These are phyloP conservation scores for Annona squamosa DNA, from an alignment of 164 flowering plant genomes.

Conservation along the genomic window DNA sequence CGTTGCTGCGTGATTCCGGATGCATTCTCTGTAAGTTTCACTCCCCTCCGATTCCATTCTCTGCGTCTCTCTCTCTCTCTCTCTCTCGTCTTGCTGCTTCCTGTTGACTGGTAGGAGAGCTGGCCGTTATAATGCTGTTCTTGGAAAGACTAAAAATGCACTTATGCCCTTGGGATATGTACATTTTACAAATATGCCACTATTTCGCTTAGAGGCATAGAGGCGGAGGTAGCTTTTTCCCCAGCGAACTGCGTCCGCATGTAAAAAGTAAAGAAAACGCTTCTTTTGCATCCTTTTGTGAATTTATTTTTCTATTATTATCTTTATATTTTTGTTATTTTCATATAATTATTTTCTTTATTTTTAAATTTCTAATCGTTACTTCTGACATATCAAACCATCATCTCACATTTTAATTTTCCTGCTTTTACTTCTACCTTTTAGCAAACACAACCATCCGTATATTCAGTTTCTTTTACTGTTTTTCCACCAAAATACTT, in stretches of 20 bases:
- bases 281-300: not conserved
- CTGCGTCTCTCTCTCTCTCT: slow-evolving; percentile 2
- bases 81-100: not conserved
- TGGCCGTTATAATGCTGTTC: not conserved
- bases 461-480: too few species aligned
- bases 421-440: too few species aligned
- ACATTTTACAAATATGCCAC: not conserved
- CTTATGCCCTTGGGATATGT: not conserved
- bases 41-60: slow-evolving; percentile 1
- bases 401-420: too few species aligned
- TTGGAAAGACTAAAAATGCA: not conserved
- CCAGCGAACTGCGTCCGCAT: not conserved
- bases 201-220: not conserved
- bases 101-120: not conserved
- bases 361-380: too few species aligned
- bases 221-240: not conserved
- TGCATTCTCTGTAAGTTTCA: slow-evolving; percentile 19
- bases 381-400: too few species aligned
- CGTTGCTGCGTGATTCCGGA: slow-evolving; percentile 24
- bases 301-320: too few species aligned
- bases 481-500: too few species aligned
- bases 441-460: too few species aligned
- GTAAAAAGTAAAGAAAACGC: not conserved
- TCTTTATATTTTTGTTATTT: not conserved
- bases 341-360: too few species aligned